phyloP scores from a whole-genome alignment of 2,329 filamentous ascomycete species.

The Hortaea werneckii region DNA sequence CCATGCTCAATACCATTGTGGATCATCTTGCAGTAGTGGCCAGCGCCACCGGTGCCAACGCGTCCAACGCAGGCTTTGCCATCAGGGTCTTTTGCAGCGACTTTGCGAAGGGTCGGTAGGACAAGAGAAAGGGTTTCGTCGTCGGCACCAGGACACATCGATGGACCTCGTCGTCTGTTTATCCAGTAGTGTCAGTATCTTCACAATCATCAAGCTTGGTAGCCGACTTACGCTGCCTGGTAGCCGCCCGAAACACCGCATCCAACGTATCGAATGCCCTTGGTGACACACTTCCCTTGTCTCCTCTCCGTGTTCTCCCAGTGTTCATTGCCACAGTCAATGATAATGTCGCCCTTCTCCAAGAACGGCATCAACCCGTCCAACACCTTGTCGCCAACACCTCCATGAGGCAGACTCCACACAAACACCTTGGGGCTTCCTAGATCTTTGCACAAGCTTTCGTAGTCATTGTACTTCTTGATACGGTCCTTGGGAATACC shows the following conservation, averaged over 20 bases:
- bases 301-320: constrained; percentile 52
- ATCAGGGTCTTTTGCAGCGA: constrained; percentile 52
- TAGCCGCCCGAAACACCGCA: constrained; percentile 61
- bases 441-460: constrained; percentile 26
- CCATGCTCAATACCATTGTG: constrained; percentile 67
- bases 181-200: no score
- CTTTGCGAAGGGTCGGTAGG: constrained; percentile 50
- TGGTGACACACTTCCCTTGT: constrained; percentile 46
- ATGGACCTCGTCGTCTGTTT: constrained; percentile 49
- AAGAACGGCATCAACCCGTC: constrained; percentile 42
- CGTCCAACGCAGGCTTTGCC: constrained; percentile 51
- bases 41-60: constrained; percentile 52
- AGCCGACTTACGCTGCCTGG: constrained; percentile 43
- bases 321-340: constrained; percentile 60
- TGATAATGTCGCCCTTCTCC: constrained; percentile 52
- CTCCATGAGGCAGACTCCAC: constrained; percentile 27
- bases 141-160: constrained; percentile 57
- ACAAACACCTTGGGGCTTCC: constrained; percentile 28
- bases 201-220: not conserved
- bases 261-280: constrained; percentile 52
- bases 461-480: constrained; percentile 37
- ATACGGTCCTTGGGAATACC: constrained; percentile 29
- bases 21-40: constrained; percentile 67
- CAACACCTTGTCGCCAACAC: constrained; percentile 38
- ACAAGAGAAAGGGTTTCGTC: constrained; percentile 46